Conservation (phyloP, 441 rosid genomes). For the Adansonia rubrostipa region DNA sequence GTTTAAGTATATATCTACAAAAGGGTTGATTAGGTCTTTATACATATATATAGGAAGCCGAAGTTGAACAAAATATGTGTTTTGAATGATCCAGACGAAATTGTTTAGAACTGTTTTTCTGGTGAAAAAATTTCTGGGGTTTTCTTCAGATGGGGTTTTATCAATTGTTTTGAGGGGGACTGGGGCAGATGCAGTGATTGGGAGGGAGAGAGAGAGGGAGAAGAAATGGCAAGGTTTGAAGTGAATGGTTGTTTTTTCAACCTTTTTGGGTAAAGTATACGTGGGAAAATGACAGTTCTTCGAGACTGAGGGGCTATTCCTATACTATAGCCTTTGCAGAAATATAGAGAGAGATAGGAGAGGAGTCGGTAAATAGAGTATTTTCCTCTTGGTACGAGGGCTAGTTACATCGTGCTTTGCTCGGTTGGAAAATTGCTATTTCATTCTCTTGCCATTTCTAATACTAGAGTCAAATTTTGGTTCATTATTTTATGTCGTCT, state of each 20-base stretch:
- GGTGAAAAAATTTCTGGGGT: slow-evolving; percentile 9
- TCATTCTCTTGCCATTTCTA: too few relatives aligned
- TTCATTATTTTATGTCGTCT: too few relatives aligned
- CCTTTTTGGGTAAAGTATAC: slow-evolving; percentile 88
- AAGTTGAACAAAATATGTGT: background rate
- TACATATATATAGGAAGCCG: background rate
- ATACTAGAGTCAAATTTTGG: too few relatives aligned
- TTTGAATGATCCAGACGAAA: slow-evolving; percentile 23
- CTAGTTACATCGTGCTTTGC: too few relatives aligned
- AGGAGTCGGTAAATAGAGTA: background rate
- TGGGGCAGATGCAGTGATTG: slow-evolving; percentile 41
- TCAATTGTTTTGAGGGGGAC: slow-evolving; percentile 29
- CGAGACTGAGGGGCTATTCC: too few relatives aligned
- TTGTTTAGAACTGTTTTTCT: too few relatives aligned
- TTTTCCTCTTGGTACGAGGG: too few relatives aligned
- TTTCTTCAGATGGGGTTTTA: slow-evolving; percentile 26
- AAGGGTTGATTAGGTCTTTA: slow-evolving; percentile 5
- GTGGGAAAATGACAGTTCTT: slow-evolving; percentile 91
- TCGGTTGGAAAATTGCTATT: too few relatives aligned
- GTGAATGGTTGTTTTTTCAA: slow-evolving; percentile 66
- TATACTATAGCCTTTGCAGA: too few relatives aligned
- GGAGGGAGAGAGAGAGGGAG: slow-evolving; percentile 7
- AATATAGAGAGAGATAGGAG: slow-evolving; percentile 25
- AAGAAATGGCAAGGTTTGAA: slow-evolving; percentile 72
- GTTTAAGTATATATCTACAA: background rate